A percentile compares a stretch with the other conserved stretches of the same genome.
phyloP scores from a whole-genome alignment of 257 asterid species.

The Orobanche coerulescens region DNA sequence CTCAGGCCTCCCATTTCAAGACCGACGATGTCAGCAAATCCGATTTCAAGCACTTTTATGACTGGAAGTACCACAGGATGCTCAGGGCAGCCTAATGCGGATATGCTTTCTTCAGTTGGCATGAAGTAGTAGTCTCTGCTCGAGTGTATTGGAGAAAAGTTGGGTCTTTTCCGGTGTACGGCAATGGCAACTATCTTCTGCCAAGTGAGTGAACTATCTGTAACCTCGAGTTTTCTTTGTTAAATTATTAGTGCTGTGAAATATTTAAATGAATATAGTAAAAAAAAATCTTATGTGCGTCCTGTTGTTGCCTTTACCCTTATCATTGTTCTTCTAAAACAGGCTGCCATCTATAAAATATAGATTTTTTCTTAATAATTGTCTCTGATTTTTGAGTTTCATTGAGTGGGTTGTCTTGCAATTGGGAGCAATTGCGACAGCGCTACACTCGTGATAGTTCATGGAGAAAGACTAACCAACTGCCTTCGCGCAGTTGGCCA shows the following conservation, averaged over 20 bases:
- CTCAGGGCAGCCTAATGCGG: constrained; percentile 49
- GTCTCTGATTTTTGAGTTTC: not conserved
- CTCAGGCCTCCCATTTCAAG: constrained; percentile 59
- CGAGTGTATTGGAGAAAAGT: not conserved
- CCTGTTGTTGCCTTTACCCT: not conserved
- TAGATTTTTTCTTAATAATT: not conserved
- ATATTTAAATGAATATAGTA: not conserved
- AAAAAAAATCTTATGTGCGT: not conserved
- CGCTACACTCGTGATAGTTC: too few species aligned
- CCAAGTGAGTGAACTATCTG: constrained; percentile 31
- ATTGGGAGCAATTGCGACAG: too few species aligned
- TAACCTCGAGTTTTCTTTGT: constrained; percentile 8
- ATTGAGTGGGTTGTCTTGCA: not conserved
- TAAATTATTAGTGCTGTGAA: constrained; percentile 1
- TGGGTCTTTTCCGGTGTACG: constrained; percentile 19
- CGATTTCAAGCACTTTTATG: constrained; percentile 39
- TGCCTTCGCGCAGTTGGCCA: too few species aligned
- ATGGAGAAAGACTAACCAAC: too few species aligned
- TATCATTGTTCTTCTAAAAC: not conserved
- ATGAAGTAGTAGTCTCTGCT: constrained; percentile 43
- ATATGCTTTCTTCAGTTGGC: constrained; percentile 49
- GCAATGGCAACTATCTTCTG: constrained; percentile 19
- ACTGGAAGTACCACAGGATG: constrained; percentile 47
- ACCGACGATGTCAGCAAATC: constrained; percentile 47
- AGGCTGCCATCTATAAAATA: not conserved